These are phyloP conservation scores for Falciphora oryzae DNA, from an alignment of 2,329 filamentous ascomycete species.

Conservation along the genomic window DNA sequence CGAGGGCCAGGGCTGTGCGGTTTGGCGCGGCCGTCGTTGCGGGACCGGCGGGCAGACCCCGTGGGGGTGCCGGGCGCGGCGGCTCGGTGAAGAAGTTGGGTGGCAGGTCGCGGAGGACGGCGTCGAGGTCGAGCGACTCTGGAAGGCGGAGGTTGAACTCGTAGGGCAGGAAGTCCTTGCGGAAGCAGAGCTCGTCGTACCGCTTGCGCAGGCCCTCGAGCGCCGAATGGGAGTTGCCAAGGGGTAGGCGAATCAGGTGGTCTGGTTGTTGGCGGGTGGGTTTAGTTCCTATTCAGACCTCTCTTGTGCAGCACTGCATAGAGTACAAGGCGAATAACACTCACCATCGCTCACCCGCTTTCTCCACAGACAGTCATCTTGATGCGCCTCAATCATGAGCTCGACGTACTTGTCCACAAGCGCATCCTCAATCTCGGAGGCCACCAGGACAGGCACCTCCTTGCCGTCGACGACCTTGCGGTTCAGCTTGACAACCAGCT, in stretches of 20 bases:
- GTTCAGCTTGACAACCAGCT: slow-evolving; percentile 75
- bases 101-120: slow-evolving; percentile 44
- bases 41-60: slow-evolving; percentile 15
- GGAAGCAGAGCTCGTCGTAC: slow-evolving; percentile 56
- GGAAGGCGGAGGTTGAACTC: slow-evolving; percentile 56
- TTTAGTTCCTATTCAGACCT: slow-evolving; percentile 14
- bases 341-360: slow-evolving; percentile 70
- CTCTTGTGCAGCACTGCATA: background rate
- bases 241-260: slow-evolving; percentile 53
- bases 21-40: slow-evolving; percentile 36
- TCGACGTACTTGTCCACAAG: slow-evolving; percentile 71
- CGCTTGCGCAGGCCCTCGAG: slow-evolving; percentile 54
- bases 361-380: slow-evolving; percentile 79
- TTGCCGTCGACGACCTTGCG: slow-evolving; percentile 51
- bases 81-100: slow-evolving; percentile 47
- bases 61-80: slow-evolving; percentile 24
- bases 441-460: slow-evolving; percentile 45
- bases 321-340: slow-evolving; percentile 39
- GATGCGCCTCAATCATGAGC: slow-evolving; percentile 69
- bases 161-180: slow-evolving; percentile 54
- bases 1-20: slow-evolving; percentile 59
- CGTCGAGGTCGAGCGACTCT: slow-evolving; percentile 43
- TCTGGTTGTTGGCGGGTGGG: slow-evolving; percentile 34
- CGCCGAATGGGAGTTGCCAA: slow-evolving; percentile 56
- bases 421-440: slow-evolving; percentile 61